These are phyloP conservation scores for Pelargonium cotyledonis DNA, from an alignment of 441 rosid genomes.

Conservation along the genomic window DNA sequence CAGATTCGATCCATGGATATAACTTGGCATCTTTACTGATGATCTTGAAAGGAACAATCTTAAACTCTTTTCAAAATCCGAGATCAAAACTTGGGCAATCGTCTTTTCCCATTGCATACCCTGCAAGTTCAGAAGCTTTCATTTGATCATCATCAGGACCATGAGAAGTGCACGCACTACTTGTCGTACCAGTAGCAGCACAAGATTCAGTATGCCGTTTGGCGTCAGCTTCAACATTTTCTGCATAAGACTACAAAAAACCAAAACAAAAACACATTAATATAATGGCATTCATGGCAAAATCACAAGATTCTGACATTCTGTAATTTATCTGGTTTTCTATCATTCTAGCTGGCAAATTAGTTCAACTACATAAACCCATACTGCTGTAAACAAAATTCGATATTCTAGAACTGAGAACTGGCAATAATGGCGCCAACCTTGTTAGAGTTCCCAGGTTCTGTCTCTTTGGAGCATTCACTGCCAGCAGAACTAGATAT, in stretches of 20 bases:
- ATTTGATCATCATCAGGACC: constrained; percentile 14
- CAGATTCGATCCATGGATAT: not conserved
- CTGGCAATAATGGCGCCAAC: constrained; percentile 14
- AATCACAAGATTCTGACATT: not conserved
- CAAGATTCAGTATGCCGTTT: constrained; percentile 4
- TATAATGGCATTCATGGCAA: not conserved
- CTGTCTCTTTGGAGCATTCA: constrained; percentile 17
- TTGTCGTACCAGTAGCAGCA: constrained; percentile 10
- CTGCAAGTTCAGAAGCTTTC: constrained; percentile 15
- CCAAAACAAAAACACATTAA: not conserved
- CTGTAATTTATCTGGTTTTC: not conserved
- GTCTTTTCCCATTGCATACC: constrained; percentile 18
- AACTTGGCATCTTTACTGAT: not conserved
- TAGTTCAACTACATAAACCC: not conserved
- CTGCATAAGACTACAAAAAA: constrained; percentile 12
- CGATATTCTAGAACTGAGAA: not conserved
- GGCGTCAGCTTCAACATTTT: not conserved
- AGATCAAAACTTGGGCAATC: constrained; percentile 48
- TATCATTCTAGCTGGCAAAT: not conserved
- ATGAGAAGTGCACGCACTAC: not conserved
- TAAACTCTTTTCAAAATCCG: constrained; percentile 33
- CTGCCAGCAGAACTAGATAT: constrained; percentile 18
- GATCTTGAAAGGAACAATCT: not conserved
- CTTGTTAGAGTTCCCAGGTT: constrained; percentile 23
- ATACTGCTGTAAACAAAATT: not conserved